Conservation (phyloP, 768 basidiomycete genomes). For the Amanita phalloides region DNA sequence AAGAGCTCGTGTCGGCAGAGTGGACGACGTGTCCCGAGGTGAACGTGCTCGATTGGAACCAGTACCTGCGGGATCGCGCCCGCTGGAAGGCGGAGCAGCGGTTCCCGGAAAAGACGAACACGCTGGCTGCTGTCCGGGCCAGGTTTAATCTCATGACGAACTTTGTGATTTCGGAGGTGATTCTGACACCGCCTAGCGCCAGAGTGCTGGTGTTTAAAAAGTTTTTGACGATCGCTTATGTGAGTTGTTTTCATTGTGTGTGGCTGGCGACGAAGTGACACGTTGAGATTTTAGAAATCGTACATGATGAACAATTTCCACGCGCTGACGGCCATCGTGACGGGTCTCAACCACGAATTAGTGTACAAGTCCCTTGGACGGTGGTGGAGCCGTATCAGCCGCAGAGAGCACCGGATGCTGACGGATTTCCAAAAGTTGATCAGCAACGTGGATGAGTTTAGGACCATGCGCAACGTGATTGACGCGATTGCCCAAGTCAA, state of each 20-base stretch:
- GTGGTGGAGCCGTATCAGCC: slow-evolving; percentile 50
- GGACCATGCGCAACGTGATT: slow-evolving; percentile 57
- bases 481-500: slow-evolving; percentile 58
- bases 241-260: slow-evolving; percentile 23
- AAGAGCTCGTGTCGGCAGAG: slow-evolving; percentile 73
- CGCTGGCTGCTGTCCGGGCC: slow-evolving; percentile 63
- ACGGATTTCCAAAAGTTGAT: slow-evolving; percentile 61
- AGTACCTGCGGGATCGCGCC: slow-evolving; percentile 68
- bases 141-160: slow-evolving; percentile 80
- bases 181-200: slow-evolving; percentile 58
- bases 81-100: slow-evolving; percentile 55
- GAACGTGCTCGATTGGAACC: slow-evolving; percentile 74
- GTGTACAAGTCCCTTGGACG: slow-evolving; percentile 57
- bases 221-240: slow-evolving; percentile 82
- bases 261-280: too few relatives aligned
- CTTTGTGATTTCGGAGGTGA: slow-evolving; percentile 74
- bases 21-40: slow-evolving; percentile 55
- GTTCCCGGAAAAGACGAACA: slow-evolving; percentile 52
- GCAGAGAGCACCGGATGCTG: slow-evolving; percentile 66
- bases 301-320: slow-evolving; percentile 71
- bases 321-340: slow-evolving; percentile 69
- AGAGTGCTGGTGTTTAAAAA: slow-evolving; percentile 59
- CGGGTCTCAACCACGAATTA: slow-evolving; percentile 62
- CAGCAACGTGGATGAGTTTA: slow-evolving; percentile 58
- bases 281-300: slow-evolving; percentile 48